phyloP scores from a whole-genome alignment of 78 protist genomes.

The Speleostelium caveatum region DNA sequence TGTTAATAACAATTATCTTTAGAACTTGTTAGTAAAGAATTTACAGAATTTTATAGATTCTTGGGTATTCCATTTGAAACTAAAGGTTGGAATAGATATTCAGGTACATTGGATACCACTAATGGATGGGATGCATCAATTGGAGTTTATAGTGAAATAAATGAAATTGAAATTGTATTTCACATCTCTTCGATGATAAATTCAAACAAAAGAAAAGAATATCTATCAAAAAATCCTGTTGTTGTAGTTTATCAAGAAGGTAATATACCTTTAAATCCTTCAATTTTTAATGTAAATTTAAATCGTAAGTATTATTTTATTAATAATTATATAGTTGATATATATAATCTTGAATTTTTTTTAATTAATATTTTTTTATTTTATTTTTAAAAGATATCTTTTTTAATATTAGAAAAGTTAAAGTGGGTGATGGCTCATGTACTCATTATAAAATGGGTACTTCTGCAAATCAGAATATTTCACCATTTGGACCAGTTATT shows the following conservation, averaged over 20 bases:
- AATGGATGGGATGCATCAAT: neutral
- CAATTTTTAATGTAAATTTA: slow-evolving; percentile 11
- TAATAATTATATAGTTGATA: neutral
- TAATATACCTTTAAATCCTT: slow-evolving; percentile 11
- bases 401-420: slow-evolving; percentile 53
- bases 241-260: slow-evolving; percentile 72
- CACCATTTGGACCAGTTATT: slow-evolving; percentile 34
- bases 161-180: slow-evolving; percentile 56
- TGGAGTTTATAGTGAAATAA: slow-evolving; percentile 21
- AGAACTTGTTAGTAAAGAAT: slow-evolving; percentile 39
- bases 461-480: slow-evolving; percentile 4
- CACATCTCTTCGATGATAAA: slow-evolving; percentile 20
- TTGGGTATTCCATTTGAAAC: slow-evolving; percentile 27
- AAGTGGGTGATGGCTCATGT: slow-evolving; percentile 22
- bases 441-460: slow-evolving; percentile 30
- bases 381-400: slow-evolving; percentile 12
- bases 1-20: too few species aligned
- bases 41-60: slow-evolving; percentile 52
- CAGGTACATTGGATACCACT: slow-evolving; percentile 33
- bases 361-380: neutral
- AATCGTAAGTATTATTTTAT: slow-evolving; percentile 60
- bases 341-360: neutral
- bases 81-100: slow-evolving; percentile 33
- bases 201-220: slow-evolving; percentile 9
- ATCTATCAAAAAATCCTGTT: neutral